A percentile compares a stretch with the other conserved stretches of the same genome.
These are phyloP conservation scores for Alliaria petiolata DNA, from an alignment of 345 rosid genomes.

Conservation along the genomic window DNA sequence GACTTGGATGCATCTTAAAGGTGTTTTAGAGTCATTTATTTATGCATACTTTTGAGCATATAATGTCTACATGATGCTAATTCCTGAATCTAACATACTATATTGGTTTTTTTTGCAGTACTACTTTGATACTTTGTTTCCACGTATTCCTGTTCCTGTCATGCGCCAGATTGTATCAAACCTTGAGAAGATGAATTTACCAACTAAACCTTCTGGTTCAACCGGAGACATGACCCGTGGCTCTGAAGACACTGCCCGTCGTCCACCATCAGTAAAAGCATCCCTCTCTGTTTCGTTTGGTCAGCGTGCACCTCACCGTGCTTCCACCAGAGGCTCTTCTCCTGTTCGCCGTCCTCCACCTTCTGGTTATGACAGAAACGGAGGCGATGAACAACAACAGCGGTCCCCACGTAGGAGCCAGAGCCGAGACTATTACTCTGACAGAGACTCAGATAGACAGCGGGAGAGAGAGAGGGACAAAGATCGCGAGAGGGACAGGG, in stretches of 20 bases:
- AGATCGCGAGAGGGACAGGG: slow-evolving; percentile 41
- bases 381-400: slow-evolving; percentile 41
- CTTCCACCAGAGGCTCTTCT: slow-evolving; percentile 96
- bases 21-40: neutral
- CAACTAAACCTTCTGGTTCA: slow-evolving; percentile 76
- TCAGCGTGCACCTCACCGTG: slow-evolving; percentile 99
- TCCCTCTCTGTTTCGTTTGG: slow-evolving; percentile 98
- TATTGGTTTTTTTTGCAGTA: slow-evolving; percentile 53
- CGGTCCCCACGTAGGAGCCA: slow-evolving; percentile 69
- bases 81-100: neutral
- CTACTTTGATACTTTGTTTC: slow-evolving; percentile 94
- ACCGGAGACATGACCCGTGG: slow-evolving; percentile 82
- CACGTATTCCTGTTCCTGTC: slow-evolving; percentile 95
- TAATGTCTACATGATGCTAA: neutral
- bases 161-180: slow-evolving; percentile 70
- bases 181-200: slow-evolving; percentile 93
- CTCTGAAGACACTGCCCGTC: slow-evolving; percentile 92
- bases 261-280: slow-evolving; percentile 99
- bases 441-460: slow-evolving; percentile 55
- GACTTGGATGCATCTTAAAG: slow-evolving; percentile 1
- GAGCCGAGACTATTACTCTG: slow-evolving; percentile 66
- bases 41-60: neutral
- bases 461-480: slow-evolving; percentile 39
- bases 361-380: slow-evolving; percentile 50
- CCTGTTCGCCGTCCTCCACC: slow-evolving; percentile 91